Conservation (phyloP, 495 filamentous ascomycete species). For the Penicillium flavigenum region DNA sequence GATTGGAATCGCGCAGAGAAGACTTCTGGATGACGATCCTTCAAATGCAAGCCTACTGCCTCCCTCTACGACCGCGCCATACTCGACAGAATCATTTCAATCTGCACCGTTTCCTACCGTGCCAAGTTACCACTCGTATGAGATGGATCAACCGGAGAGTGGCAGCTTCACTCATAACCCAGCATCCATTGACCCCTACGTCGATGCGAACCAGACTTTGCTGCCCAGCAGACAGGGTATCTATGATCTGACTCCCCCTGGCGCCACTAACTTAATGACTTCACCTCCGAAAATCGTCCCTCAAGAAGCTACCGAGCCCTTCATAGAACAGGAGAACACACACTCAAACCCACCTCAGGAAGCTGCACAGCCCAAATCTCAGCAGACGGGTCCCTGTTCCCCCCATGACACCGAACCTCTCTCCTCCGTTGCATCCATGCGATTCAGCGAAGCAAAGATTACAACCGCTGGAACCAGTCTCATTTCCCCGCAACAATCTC, state of each 20-base stretch:
- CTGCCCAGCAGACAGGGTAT: not conserved
- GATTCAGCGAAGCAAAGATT: conserved; percentile 26
- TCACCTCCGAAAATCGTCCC: not conserved
- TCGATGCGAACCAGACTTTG: conserved; percentile 17
- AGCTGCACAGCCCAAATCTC: conserved; percentile 24
- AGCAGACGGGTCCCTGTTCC: conserved; percentile 29
- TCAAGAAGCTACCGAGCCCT: conserved; percentile 5
- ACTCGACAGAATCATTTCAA: conserved; percentile 21
- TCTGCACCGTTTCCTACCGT: conserved; percentile 24
- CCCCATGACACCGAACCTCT: conserved; percentile 46
- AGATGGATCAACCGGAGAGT: conserved; percentile 1
- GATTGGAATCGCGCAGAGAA: conserved; percentile 39
- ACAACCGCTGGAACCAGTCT: conserved; percentile 18
- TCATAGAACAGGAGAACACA: conserved; percentile 9
- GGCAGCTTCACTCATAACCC: not conserved
- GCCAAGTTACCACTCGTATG: conserved; percentile 7
- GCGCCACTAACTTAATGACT: not conserved
- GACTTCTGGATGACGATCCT: conserved; percentile 36
- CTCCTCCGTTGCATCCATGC: conserved; percentile 35
- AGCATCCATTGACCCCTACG: not conserved
- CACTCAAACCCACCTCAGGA: conserved; percentile 19
- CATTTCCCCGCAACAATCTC: conserved; percentile 22
- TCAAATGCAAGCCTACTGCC: conserved; percentile 20
- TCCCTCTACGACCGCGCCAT: conserved; percentile 19
- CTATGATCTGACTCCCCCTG: conserved; percentile 3